Evolutionary conservation across 441 rosid genomes (phyloP), one percentile per base, ranked within the genome.

Genomic region (Aquilaria agallochum): DNA sequence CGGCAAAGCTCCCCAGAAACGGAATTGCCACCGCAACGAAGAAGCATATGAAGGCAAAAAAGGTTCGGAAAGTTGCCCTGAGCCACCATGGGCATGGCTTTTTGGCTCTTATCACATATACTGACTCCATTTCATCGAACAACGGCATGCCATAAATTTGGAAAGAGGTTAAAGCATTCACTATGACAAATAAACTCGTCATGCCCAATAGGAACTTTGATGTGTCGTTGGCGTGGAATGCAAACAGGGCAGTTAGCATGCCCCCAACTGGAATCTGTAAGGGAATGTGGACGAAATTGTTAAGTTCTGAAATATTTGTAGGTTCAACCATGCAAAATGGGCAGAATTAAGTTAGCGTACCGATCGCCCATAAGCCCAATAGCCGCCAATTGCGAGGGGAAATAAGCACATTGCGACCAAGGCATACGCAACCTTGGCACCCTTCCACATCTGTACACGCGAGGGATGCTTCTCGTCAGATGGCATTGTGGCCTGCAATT

Each of bases 401-500:
- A 77, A 93, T 33, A 93, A 67, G 64, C 86, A 86, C 47, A 74
- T 54, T 0, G 87, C 92, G 20, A 90, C 55, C 31, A 87, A n/a
- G 3, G 62, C 63, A 65, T 90, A 88, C 7, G 98, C 83, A 44
- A 77, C 51, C 69, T 79, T 72, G 52, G 86, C 91, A 32, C 97
- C 97, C 69, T 63, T 87, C 98, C 96, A 90, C 98, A 94, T 94
- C 2, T 85, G 96, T 56, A 81, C 81, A 4, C 78, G 68, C 15
- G 97, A 85, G 63, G 96, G 96, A 63, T 83, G 82, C 71, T 86
- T 93, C 80, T 88, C 88, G 63, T 89, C 79, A 0, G 96, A 93
- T 34, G 96, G 98, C 86, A 93, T 87, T 15, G 96, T 93, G 4
- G 89, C 97, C 96, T 92, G 78, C 70, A 72, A 54, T 11, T 36